Evolutionary conservation across 345 rosid genomes (phyloP), one percentile per base, ranked within the genome.

Genomic region (Arabidopsis arenosa): DNA sequence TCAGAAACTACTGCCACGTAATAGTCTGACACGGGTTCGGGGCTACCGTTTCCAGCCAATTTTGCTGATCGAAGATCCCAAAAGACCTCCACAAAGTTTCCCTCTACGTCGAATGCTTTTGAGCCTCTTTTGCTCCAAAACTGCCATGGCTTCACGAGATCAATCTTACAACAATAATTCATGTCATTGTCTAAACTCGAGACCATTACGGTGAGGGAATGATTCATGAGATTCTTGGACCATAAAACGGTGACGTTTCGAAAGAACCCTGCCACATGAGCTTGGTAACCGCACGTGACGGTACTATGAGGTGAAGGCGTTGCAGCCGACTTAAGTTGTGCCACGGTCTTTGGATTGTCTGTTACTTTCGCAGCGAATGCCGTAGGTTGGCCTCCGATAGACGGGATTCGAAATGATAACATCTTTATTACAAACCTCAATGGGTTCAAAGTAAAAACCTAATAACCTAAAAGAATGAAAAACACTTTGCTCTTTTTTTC

Each of bases 61-160:
- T 91, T 96, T 4, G 98, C 99, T 0, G 97, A 84, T 49, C 95
- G 83, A 21, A 93, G 85, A 81, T 93, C 96, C 98, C 98, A 90
- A 43, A 84, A 81, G n/a, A 93, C 79, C 26, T 93, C 91, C 5
- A 90, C 85, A 12, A 79, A 84, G 71, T 79, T 77, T n/a, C 93
- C 86, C 56, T 90, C 96, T 0, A 90, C 87, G 13, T 80, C 87
- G 0, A 90, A 84, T 0, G 93, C 79, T 48, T 93, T 93, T 56
- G 78, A 83, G 4, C 98, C 97, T 80, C 86, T 90, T 70, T 87
- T 90, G 85, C 85, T 89, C 98, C 98, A 93, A 30, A 90, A 93
- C 23, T 84, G 86, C 98, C 98, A 93, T 0, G 98, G 95, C 85
- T 89, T 93, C 17, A 72, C 68, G 7, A 93, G 86, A 69, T 93